Evolutionary conservation across 352 stramenopile genomes (phyloP).

Genomic region (Phytophthora palmivora): DNA sequence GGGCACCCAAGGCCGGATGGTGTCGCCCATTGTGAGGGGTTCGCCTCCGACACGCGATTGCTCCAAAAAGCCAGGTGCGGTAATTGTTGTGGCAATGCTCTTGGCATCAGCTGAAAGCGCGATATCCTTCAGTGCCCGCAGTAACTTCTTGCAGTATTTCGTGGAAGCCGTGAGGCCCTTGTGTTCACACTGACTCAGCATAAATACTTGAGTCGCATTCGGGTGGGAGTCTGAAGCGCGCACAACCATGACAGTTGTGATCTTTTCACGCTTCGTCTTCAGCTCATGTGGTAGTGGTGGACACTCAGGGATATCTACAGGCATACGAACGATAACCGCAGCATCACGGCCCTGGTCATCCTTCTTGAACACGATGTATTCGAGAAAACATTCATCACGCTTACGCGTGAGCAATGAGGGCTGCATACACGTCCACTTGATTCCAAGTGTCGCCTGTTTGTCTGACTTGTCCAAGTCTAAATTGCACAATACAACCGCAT

Average conservation of each 20-base stretch:
- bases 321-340: conserved; percentile 66
- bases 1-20: conserved; percentile 63
- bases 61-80: conserved; percentile 33
- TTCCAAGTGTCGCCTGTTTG: conserved; percentile 65
- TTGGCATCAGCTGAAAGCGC: conserved; percentile 58
- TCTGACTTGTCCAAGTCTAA: conserved; percentile 53
- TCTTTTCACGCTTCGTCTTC: conserved; percentile 67
- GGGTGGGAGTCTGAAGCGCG: conserved; percentile 41
- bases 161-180: conserved; percentile 49
- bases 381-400: conserved; percentile 77
- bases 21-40: conserved; percentile 41
- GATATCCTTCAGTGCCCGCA: conserved; percentile 57
- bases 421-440: conserved; percentile 83
- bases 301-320: conserved; percentile 69
- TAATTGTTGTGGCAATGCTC: conserved; percentile 65
- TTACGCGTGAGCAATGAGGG: conserved; percentile 66
- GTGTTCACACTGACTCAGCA: conserved; percentile 58
- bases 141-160: conserved; percentile 63
- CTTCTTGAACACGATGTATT: conserved; percentile 72
- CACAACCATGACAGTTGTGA: conserved; percentile 60
- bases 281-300: conserved; percentile 51
- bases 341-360: conserved; percentile 65
- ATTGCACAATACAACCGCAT: conserved; percentile 75
- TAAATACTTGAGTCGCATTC: conserved; percentile 59
- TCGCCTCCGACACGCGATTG: conserved; percentile 37